Evolutionary conservation across 2,329 filamentous ascomycete species (phyloP).

Genomic region (Lasiodiplodia citricola): DNA sequence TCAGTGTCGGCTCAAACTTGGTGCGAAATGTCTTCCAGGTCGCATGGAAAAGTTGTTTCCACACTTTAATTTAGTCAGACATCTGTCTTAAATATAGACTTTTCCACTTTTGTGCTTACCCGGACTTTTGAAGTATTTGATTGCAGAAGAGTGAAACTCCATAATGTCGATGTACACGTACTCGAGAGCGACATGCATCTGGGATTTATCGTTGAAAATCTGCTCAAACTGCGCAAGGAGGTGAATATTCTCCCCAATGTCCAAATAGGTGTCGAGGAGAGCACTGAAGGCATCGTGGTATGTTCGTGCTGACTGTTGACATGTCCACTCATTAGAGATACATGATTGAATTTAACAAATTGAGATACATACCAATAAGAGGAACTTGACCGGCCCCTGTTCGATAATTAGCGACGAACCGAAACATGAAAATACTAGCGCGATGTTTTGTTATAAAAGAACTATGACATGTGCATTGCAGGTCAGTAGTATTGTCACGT

Average conservation of each 20-base stretch:
- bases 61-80: slow-evolving; percentile 28
- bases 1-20: slow-evolving; percentile 30
- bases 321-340: neutral
- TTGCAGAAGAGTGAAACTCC: slow-evolving; percentile 44
- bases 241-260: slow-evolving; percentile 47
- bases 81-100: neutral
- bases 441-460: no score
- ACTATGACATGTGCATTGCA: no score
- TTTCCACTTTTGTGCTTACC: slow-evolving; percentile 28
- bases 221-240: slow-evolving; percentile 40
- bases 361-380: neutral
- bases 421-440: no score
- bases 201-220: slow-evolving; percentile 36
- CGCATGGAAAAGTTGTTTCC: slow-evolving; percentile 35
- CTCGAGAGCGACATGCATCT: slow-evolving; percentile 41
- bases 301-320: neutral
- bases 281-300: slow-evolving; percentile 41
- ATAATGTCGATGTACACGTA: slow-evolving; percentile 48
- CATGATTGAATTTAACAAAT: neutral
- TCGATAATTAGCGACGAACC: no score
- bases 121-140: slow-evolving; percentile 37
- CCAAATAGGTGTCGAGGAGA: slow-evolving; percentile 46
- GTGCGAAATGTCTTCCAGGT: slow-evolving; percentile 34
- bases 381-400: neutral
- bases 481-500: no score